These are phyloP conservation scores for Mycogone perniciosa DNA, from an alignment of 2,329 filamentous ascomycete genomes.

Conservation along the genomic window DNA sequence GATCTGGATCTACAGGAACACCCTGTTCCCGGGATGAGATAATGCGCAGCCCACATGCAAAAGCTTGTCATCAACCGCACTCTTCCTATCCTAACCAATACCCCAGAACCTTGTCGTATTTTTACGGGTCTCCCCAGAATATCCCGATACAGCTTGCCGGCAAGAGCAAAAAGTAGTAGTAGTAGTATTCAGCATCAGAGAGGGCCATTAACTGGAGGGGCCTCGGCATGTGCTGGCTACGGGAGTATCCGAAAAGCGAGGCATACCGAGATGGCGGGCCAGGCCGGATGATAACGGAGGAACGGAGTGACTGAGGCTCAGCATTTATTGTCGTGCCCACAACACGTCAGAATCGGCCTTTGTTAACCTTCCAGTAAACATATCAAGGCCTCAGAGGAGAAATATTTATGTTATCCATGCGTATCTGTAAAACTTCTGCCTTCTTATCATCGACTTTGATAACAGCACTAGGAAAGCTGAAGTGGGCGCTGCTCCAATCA, in stretches of 20 bases:
- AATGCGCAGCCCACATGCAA: too few relatives aligned
- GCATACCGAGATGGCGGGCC: not conserved
- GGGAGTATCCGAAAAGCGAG: not conserved
- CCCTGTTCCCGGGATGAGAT: too few relatives aligned
- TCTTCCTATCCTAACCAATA: too few relatives aligned
- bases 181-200: not conserved
- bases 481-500: constrained; percentile 11
- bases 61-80: too few relatives aligned
- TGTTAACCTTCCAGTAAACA: too few relatives aligned
- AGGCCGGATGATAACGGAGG: not conserved
- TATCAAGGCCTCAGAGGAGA: too few relatives aligned
- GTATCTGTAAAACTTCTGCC: not conserved
- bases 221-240: constrained; percentile 8
- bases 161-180: too few relatives aligned
- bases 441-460: not conserved
- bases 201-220: constrained; percentile 6
- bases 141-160: not conserved
- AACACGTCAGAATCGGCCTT: too few relatives aligned
- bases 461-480: constrained; percentile 1
- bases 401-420: too few relatives aligned
- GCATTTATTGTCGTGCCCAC: too few relatives aligned
- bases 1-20: too few relatives aligned
- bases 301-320: not conserved
- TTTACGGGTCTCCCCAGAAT: not conserved
- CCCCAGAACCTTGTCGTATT: too few relatives aligned